phyloP scores from a whole-genome alignment of 306 rosid species.

The Oxytropis ochrocephala region DNA sequence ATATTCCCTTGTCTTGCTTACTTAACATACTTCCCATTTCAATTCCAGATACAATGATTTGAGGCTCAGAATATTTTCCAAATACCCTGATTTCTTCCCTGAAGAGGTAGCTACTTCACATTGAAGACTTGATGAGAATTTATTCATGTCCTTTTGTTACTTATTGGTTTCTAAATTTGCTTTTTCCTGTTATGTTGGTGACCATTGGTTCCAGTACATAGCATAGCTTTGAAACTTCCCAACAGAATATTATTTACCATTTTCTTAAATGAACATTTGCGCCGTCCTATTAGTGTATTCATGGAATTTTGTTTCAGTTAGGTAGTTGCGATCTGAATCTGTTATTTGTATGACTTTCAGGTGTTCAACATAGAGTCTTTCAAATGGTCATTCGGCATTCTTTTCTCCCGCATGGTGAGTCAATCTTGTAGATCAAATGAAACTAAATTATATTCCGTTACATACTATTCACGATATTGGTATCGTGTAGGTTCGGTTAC shows the following conservation, averaged over 20 bases:
- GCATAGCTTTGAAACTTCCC: neutral
- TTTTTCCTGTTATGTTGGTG: neutral
- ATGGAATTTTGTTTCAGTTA: neutral
- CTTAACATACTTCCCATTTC: neutral
- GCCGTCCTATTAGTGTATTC: neutral
- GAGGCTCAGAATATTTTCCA: slow-evolving; percentile 82
- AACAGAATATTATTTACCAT: neutral
- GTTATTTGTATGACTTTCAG: slow-evolving; percentile 42
- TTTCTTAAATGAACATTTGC: neutral
- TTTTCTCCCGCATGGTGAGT: slow-evolving; percentile 96
- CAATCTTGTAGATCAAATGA: neutral
- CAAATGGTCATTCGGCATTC: slow-evolving; percentile 97
- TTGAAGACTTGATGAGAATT: neutral
- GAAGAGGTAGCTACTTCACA: slow-evolving; percentile 61
- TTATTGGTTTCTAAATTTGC: neutral
- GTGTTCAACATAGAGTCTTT: slow-evolving; percentile 83
- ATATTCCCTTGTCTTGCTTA: neutral
- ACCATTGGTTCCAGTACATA: neutral
- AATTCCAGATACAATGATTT: slow-evolving; percentile 75
- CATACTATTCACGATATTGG: slow-evolving; percentile 13
- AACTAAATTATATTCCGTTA: neutral
- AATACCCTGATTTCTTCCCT: slow-evolving; percentile 78
- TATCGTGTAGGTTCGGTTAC: slow-evolving; percentile 76
- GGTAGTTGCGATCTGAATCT: slow-evolving; percentile 1
- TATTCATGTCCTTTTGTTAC: neutral